Evolutionary conservation across 495 filamentous ascomycete genomes (phyloP), one percentile per base, ranked within the genome.

Genomic region (Astrothelium macrocarpum): DNA sequence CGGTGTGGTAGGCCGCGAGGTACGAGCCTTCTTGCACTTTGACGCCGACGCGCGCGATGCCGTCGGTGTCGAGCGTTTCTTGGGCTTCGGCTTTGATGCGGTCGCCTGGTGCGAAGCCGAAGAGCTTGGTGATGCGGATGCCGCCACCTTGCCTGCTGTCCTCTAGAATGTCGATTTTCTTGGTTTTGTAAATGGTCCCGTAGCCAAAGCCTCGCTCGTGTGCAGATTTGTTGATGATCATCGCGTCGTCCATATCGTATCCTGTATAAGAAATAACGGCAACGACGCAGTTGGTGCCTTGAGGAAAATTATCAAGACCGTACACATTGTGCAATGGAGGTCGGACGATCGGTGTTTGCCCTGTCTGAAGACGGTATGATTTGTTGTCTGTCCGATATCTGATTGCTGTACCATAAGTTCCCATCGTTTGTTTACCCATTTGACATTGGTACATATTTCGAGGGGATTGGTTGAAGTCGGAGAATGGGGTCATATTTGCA

Each of bases 391-490:
- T 92, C 65, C 94, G 88, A 74, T 95, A 89, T 32, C 83, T 82
- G 63, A 95, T 78, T 0, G 94, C 86, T 10, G 93, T 89, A 60
- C 88, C 92, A 28, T 94, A 94, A 5, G 94, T 98, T 68, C 94
- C 94, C 94, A 98, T 98, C 1, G 93, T 87, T 78, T 98, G 94
- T 75, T 98, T 98, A 75, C 91, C 90, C 94, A 98, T 98, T 79
- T 98, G 94, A 76, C 93, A 96, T 75, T 97, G 94, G 76, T 98
- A 98, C 94, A 98, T 97, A 76, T 98, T 98, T 80, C 94, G 83
- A 14, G 94, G 94, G 32, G 93, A 97, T 75, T 98, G 94, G 77
- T 98, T 98, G 80, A 96, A 95, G 73, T 98, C 90, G 65, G 94
- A 96, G 77, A 97, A 98, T 14, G 94, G 94, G 1, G 94, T 98